Evolutionary conservation across 208 protist species (phyloP), one percentile per base, ranked within the genome.

Genomic region (Acanthamoeba pearcei): DNA sequence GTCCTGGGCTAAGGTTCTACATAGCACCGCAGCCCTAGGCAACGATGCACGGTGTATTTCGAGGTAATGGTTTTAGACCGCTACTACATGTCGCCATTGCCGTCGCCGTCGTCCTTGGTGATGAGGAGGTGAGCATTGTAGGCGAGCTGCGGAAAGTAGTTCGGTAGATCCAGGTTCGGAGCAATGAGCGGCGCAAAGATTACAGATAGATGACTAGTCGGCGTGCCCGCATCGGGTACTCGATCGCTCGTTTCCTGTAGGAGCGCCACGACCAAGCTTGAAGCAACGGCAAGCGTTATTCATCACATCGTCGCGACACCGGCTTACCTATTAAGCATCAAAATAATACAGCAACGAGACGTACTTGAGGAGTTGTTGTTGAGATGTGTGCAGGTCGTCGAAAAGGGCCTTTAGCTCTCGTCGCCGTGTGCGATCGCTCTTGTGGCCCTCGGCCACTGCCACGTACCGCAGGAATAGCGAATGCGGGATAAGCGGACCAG

Each of bases 361-460:
- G 55, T 82, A 53, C 74, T n/a, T 8, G 8, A 53, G 12, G 6
- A 29, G 55, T 55, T 51, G 17, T n/a, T 9, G 72, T 1, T 22
- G 74, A 5, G 13, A 5, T 24, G 38, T 13, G 74, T 38, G 74
- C 42, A 82, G 74, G 42, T 82, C 74, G 38, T 55, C 24, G 1
- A 55, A 13, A 5, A 82, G 74, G 2, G 42, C 24, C 74, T 82
- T 17, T 19, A 82, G 32, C 24, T 82, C 74, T 24, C 74, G 32
- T n/a, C 32, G 35, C 24, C 74, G 74, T 15, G 74, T 82, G 74
- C 42, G 12, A 5, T 82, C 74, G 42, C 38, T n/a, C 74, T 82
- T 82, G 74, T 53, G 74, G 74, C 74, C 74, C 74, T 82, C 74
- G 17, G 74, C 74, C 74, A 82, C 74, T 24, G 74, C 74, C 42